Conservation (phyloP, 768 basidiomycete genomes). For the Glaciozyma martinii region DNA sequence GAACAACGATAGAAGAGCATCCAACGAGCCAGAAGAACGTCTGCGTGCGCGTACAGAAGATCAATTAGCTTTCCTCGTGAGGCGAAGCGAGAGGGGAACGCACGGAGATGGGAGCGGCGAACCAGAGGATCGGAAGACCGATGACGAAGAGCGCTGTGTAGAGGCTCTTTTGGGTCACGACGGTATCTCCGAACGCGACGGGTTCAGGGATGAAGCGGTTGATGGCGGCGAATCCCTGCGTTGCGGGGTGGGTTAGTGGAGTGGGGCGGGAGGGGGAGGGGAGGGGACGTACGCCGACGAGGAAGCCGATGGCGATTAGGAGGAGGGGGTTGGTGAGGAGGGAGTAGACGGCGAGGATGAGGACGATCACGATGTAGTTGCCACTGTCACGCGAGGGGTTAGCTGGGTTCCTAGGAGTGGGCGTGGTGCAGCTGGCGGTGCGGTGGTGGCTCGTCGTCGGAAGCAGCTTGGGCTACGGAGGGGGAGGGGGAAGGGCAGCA, state of each 20-base stretch:
- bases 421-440: neutral
- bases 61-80: slow-evolving; percentile 26
- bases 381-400: slow-evolving; percentile 46
- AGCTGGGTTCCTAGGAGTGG: neutral
- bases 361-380: slow-evolving; percentile 77
- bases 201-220: slow-evolving; percentile 68
- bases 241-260: neutral
- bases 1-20: slow-evolving; percentile 69
- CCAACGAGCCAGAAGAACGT: slow-evolving; percentile 88
- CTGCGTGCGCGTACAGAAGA: slow-evolving; percentile 47
- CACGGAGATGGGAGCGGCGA: slow-evolving; percentile 34
- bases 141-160: slow-evolving; percentile 85
- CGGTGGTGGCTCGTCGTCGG: too few species aligned
- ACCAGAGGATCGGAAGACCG: slow-evolving; percentile 77
- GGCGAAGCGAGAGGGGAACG: neutral
- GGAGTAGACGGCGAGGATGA: slow-evolving; percentile 72
- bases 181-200: slow-evolving; percentile 67
- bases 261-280: neutral
- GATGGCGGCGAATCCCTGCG: slow-evolving; percentile 67
- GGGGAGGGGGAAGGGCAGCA: slow-evolving; percentile 1
- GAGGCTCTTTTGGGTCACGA: slow-evolving; percentile 78
- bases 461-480: too few species aligned
- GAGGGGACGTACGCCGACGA: slow-evolving; percentile 50
- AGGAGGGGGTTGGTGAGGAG: slow-evolving; percentile 72
- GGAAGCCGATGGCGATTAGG: slow-evolving; percentile 72